Percentiles rank a stretch among this genome's conserved stretches.
Conservation (phyloP, 768 basidiomycete species). For the Cystofilobasidium capitatum region DNA sequence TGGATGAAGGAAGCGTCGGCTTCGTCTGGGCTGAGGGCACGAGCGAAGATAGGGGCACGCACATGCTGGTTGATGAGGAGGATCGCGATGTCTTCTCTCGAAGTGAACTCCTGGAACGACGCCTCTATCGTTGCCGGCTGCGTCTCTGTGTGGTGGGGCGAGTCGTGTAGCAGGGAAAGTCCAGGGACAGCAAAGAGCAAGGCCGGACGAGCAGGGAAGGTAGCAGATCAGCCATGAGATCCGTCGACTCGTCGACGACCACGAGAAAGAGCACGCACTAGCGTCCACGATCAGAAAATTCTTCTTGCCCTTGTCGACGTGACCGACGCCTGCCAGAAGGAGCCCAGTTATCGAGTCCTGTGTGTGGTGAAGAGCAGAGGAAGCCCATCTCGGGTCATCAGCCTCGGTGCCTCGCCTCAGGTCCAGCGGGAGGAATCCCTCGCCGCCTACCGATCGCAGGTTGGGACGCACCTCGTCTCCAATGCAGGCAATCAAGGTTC, state of each 20-base stretch:
- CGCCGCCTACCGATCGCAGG: background rate
- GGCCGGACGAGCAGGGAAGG: background rate
- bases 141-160: constrained; percentile 55
- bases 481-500: constrained; percentile 85
- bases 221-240: background rate
- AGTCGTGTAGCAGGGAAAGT: background rate
- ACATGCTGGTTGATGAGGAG: constrained; percentile 98
- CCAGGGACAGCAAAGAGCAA: background rate
- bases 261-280: constrained; percentile 50
- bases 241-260: background rate
- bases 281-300: constrained; percentile 92
- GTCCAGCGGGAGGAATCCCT: background rate
- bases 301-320: constrained; percentile 86
- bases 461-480: constrained; percentile 75
- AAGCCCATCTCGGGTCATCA: background rate
- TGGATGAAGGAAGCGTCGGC: background rate
- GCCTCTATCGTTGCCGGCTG: constrained; percentile 80
- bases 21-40: background rate
- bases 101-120: constrained; percentile 87
- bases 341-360: constrained; percentile 97
- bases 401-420: background rate
- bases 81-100: constrained; percentile 90
- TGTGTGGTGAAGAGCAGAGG: too few relatives aligned
- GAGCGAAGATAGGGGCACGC: constrained; percentile 36
- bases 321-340: constrained; percentile 86